Base-by-base conservation (phyloP, 805 yeast species). In the Wickerhamia fluorescens region DNA sequence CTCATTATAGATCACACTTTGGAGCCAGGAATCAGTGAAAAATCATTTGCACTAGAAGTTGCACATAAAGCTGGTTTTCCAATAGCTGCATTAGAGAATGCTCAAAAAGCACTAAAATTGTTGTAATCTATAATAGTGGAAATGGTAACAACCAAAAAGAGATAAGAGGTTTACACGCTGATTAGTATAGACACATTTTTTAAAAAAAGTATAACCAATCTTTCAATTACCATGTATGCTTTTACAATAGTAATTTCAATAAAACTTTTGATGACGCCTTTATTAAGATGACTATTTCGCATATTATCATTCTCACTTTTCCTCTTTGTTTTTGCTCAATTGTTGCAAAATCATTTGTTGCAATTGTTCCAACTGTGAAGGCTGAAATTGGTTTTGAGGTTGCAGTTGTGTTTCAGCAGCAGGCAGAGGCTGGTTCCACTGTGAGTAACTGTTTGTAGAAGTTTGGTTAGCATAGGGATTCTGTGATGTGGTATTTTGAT, bases 41-140 rank as follows among this genome's bases (percentile, higher is more conserved):
- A 76, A 36, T 82, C 94, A 0, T 81, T 79, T 49, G 95, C 94
- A 1, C 51, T 84, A 8, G 75, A 72, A 30, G 80, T 84, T 7
- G 95, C 95, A 0, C 65, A 69, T 42, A 54, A 76, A 44, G 94
- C 95, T 0, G 94, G 94, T 1, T 79, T 84, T 38, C 95, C 95
- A 0, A 38, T 38, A 6, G 49, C 52, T 3, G 85, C 86, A 1
- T 42, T 85, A 11, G 36, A 53, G 1, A 54, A 64, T 21, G 94
- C 94, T 1, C 40, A 45, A 18, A 38, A 49, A 11, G 61, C 62
- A 11, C 51, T 51, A 12, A 16, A 27, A 6, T 11, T 27, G n/a
- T 23, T 33, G 13, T 15, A 25, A 16, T 21, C n/a, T n/a, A n/a
- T n/a, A n/a, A n/a, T n/a, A n/a, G 19, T 20, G 13, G 19, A 16